Conservation (phyloP, 1,284 basidiomycete species). For the Cryptococcus sp. region DNA sequence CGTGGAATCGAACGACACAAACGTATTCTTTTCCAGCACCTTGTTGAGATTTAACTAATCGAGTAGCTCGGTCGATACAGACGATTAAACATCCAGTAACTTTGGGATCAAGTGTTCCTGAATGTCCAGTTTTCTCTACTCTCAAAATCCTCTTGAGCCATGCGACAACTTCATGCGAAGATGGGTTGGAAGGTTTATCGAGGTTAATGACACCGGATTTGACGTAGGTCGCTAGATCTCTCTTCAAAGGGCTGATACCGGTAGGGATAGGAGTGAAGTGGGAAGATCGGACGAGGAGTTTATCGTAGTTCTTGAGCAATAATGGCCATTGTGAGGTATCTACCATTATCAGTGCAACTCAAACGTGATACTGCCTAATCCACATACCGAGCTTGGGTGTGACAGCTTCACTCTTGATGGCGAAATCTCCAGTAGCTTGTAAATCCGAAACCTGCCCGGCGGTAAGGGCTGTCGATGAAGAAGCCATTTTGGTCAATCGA, state of each 20-base stretch:
- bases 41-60: constrained; percentile 87
- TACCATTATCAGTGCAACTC: constrained; percentile 3
- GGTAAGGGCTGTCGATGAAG: constrained; percentile 18
- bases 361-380: background rate
- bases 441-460: constrained; percentile 34
- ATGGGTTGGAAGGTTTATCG: constrained; percentile 99
- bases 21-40: constrained; percentile 93
- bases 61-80: constrained; percentile 98
- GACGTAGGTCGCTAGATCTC: constrained; percentile 85
- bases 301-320: constrained; percentile 98
- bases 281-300: constrained; percentile 79
- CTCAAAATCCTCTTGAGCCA: constrained; percentile 95
- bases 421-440: constrained; percentile 60
- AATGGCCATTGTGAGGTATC: constrained; percentile 98
- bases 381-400: constrained; percentile 61
- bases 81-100: constrained; percentile 99
- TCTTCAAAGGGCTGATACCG: constrained; percentile 83
- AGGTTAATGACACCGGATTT: constrained; percentile 99
- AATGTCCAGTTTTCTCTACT: constrained; percentile 86
- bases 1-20: constrained; percentile 89
- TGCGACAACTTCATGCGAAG: constrained; percentile 99
- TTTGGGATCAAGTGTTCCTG: constrained; percentile 86
- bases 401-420: constrained; percentile 71
- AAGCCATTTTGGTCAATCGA: constrained; percentile 20
- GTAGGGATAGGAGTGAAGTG: constrained; percentile 97